phyloP scores from a whole-genome alignment of 2,329 filamentous ascomycete species.

The Xylaria sp. region DNA sequence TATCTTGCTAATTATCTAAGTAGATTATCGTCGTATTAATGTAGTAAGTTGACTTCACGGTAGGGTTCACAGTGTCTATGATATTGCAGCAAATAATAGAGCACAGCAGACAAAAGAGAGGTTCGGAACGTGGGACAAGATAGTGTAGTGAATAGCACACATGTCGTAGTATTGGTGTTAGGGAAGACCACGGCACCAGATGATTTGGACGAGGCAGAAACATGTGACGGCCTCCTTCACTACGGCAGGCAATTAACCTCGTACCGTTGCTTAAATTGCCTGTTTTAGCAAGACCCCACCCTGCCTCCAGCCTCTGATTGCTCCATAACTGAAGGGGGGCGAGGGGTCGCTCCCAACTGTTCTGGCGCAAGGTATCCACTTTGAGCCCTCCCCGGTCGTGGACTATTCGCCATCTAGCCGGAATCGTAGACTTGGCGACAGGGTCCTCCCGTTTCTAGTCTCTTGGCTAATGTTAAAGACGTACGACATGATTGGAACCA shows the following conservation, averaged over 20 bases:
- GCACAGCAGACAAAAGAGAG: not conserved
- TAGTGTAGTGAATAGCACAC: too few relatives aligned
- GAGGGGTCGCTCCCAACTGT: not conserved
- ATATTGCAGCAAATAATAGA: not conserved
- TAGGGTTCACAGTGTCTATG: too few relatives aligned
- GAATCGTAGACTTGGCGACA: not conserved
- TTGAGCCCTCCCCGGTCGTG: not conserved
- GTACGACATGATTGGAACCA: slow-evolving; percentile 14
- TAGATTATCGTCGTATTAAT: too few relatives aligned
- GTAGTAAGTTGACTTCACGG: too few relatives aligned
- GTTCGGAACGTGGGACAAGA: not conserved
- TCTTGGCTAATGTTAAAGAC: slow-evolving; percentile 23
- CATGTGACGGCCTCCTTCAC: not conserved
- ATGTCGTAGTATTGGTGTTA: not conserved
- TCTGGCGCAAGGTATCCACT: slow-evolving; percentile 4
- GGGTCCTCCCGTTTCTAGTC: slow-evolving; percentile 17
- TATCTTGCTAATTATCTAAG: too few relatives aligned
- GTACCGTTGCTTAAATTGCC: slow-evolving; percentile 23
- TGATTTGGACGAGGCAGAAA: not conserved
- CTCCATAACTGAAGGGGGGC: slow-evolving; percentile 17
- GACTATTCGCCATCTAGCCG: not conserved
- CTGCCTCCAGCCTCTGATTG: slow-evolving; percentile 28
- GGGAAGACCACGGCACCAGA: not conserved
- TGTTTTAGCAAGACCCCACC: slow-evolving; percentile 29
- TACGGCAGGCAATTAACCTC: slow-evolving; percentile 1